Base-by-base conservation (phyloP, 805 yeast genomes). In the Candida broadrunensis region DNA sequence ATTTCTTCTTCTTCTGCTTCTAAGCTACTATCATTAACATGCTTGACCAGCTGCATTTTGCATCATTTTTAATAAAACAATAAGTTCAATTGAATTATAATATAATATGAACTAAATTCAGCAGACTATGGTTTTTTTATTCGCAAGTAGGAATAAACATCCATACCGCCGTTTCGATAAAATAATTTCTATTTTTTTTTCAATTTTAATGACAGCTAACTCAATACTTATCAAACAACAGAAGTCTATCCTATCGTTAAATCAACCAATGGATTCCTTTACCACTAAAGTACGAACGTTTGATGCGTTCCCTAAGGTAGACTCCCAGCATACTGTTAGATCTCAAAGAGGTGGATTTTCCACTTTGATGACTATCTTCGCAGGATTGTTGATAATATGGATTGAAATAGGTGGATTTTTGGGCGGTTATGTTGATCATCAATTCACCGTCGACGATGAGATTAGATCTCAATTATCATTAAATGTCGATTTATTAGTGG, bases 331-430 rank as follows among this genome's bases (percentile, higher is more conserved):
- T 54, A 75, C 83, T 35, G 84, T 85, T 36, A 70, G 88, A 48
- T 84, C 95, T 1, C 65, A 77, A 21, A 72, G 93, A 46, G 97
- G 97, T 26, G 90, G 93, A 4, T 57, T 78, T 14, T 78, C 89
- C 13, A 82, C 96, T 0, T 49, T 88, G 3, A 33, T 84, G 36
- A 80, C 89, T 13, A 70, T 75, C n/a, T 48, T 84, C 19, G 71
- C 76, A 43, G 75, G 85, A 14, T 52, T 88, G 13, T 78, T 88
- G 54, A 67, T 90, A 27, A 61, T 87, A 5, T 91, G 95, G 87
- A 78, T 87, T 12, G 95, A 90, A 56, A 63, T 89, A 21, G 96
- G 97, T 6, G 83, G 85, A 12, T 87, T 75, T 57, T 69, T 90
- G 42, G 96, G 93, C 40, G 97, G 97, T 2, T 75, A 74, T 42